Evolutionary conservation across 2,329 filamentous ascomycete species (phyloP), one percentile per base, ranked within the genome.

Genomic region (Didymella pinodella): DNA sequence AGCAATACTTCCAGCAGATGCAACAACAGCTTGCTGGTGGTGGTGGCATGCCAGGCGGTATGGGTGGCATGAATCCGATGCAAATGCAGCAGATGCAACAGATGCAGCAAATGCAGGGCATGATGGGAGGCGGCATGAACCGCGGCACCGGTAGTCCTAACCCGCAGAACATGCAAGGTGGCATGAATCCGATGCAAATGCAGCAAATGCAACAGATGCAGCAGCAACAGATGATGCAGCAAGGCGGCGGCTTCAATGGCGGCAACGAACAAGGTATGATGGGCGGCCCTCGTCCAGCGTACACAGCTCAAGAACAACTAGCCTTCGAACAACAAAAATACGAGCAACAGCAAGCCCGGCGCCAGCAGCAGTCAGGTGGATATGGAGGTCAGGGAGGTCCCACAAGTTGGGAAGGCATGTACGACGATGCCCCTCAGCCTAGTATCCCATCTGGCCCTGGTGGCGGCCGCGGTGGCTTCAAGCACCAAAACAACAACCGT

Each of bases 331-430:
- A 92, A 77, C 88, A 90, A 66, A 92, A 92, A 76, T 91, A 91
- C 75, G 88, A 91, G 69, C 86, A 89, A 63, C 90, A 88, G 73
- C 83, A 88, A 74, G 81, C 81, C 64, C 83, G 84, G 62, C 85
- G 84, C 76, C 78, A 82, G 74, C 77, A 79, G 60, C 77, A 81
- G 62, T 67, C 65, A 32, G 73, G 70, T 55, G 77, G 77, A 26
- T 77, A 75, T 75, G 84, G 80, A 48, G 84, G 80, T 36, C 81
- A 81, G 56, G 87, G 86, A 44, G 88, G 87, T 16, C 90, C 90
- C n/a, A 92, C 91, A 25, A 93, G 90, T 40, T 97, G 93, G 93
- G 94, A 98, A 77, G 94, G 94, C 71, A 97, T 97, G 93, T 98
- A 97, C 77, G 94, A 98, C 75, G 94, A 97, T 75, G 91, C 93